These are phyloP conservation scores for Digitaria exilis DNA, from an alignment of 202 grass and related monocot genomes.

Conservation along the genomic window DNA sequence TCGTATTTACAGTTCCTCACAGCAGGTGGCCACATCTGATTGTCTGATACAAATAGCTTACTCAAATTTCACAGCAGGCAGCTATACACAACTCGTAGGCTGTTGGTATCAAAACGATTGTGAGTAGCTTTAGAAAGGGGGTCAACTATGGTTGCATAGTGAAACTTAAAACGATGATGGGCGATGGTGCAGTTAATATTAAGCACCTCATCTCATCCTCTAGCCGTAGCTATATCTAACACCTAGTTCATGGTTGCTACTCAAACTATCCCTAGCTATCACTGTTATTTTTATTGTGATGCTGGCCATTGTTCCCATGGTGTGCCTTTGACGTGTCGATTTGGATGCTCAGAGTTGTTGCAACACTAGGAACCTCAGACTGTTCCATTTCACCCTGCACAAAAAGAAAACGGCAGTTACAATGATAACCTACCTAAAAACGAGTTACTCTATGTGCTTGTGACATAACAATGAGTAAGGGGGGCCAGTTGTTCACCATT, in stretches of 20 bases:
- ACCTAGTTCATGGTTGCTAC: conserved; percentile 4
- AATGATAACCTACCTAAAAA: not conserved
- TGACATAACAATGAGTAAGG: not conserved
- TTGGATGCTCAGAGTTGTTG: conserved; percentile 57
- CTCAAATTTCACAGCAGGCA: not conserved
- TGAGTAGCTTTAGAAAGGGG: not conserved
- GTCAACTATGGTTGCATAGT: too few species aligned
- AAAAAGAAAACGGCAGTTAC: not conserved
- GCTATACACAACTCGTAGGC: not conserved
- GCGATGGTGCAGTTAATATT: conserved; percentile 18
- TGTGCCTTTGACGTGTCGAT: conserved; percentile 24
- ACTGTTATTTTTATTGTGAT: too few species aligned
- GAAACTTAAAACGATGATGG: too few species aligned
- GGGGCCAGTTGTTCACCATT: conserved; percentile 49
- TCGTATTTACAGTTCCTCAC: not conserved
- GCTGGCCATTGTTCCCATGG: not conserved
- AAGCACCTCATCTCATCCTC: conserved; percentile 26
- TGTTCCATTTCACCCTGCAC: conserved; percentile 52
- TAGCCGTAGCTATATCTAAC: not conserved
- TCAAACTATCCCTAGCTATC: conserved; percentile 33
- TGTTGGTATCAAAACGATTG: not conserved
- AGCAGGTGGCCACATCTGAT: not conserved
- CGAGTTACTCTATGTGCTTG: not conserved
- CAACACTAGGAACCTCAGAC: conserved; percentile 36
- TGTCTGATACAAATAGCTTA: not conserved